A percentile compares a stretch with the other conserved stretches of the same genome.
Conservation (phyloP, 371 early-diverging fungal genomes). For the Coelomomyces lativittatus region DNA sequence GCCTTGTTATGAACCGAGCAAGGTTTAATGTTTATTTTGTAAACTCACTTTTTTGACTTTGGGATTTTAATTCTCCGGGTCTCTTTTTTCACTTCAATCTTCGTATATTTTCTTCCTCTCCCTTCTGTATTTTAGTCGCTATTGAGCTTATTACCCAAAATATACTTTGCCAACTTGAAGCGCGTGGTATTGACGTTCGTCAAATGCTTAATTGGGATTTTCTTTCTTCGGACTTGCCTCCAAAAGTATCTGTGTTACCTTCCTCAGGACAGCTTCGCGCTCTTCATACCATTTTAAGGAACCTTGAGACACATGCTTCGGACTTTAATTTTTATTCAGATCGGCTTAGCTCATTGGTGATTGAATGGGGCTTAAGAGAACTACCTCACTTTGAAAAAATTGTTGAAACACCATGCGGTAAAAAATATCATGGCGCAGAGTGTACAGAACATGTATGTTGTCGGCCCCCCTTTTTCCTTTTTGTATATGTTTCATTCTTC, state of each 20-base stretch:
- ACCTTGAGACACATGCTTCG: conserved; percentile 40
- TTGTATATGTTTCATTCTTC: background rate
- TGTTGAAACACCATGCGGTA: conserved; percentile 47
- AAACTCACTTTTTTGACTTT: background rate
- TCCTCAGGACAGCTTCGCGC: conserved; percentile 52
- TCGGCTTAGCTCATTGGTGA: conserved; percentile 58
- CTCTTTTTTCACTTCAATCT: too few relatives aligned
- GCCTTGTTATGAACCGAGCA: too few relatives aligned
- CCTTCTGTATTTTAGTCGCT: conserved; percentile 54
- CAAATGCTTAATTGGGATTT: conserved; percentile 3
- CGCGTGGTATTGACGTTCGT: conserved; percentile 45
- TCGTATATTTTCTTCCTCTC: too few relatives aligned
- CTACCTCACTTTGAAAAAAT: conserved; percentile 26
- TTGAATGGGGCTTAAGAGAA: conserved; percentile 53
- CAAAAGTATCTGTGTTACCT: conserved; percentile 33
- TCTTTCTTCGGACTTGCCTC: conserved; percentile 13
- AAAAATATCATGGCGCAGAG: conserved; percentile 31
- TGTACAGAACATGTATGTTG: conserved; percentile 16
- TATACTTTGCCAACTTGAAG: conserved; percentile 58
- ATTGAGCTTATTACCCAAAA: conserved; percentile 77
- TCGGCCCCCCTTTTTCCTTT: too few relatives aligned
- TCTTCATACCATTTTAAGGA: conserved; percentile 50
- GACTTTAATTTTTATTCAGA: conserved; percentile 81
- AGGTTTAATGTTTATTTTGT: too few relatives aligned
- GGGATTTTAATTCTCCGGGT: too few relatives aligned